Percentiles rank a stretch among this genome's conserved stretches.
Conservation (phyloP, 2,329 filamentous ascomycete species). For the Nemania diffusa region DNA sequence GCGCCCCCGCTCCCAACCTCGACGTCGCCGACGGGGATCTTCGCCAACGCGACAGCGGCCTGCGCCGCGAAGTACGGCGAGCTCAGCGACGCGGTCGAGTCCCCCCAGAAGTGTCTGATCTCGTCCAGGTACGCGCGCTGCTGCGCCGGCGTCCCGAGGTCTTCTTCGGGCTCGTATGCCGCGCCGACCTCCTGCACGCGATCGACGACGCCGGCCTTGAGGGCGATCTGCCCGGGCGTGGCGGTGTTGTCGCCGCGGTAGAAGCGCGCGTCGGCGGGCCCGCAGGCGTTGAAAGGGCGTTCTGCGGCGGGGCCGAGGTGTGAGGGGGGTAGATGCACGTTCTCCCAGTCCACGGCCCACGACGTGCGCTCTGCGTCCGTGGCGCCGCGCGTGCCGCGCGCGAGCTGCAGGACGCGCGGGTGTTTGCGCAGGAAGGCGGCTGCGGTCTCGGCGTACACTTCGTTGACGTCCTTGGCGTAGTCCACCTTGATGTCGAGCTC, state of each 20-base stretch:
- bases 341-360: conserved; percentile 41
- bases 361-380: conserved; percentile 22
- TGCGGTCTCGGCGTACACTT: conserved; percentile 34
- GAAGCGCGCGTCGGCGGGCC: conserved; percentile 37
- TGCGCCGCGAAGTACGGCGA: conserved; percentile 40
- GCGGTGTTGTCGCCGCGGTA: conserved; percentile 34
- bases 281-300: conserved; percentile 38
- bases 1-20: conserved; percentile 13
- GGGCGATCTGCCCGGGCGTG: conserved; percentile 16
- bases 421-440: conserved; percentile 32
- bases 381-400: conserved; percentile 13
- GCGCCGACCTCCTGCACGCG: conserved; percentile 30
- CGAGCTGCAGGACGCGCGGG: conserved; percentile 29
- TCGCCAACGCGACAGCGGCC: conserved; percentile 36
- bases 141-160: background rate
- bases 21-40: conserved; percentile 37
- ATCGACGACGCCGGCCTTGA: conserved; percentile 37
- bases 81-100: conserved; percentile 32
- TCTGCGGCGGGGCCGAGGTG: conserved; percentile 14
- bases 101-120: conserved; percentile 37
- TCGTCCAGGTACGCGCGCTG: conserved; percentile 32
- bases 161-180: conserved; percentile 15
- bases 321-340: conserved; percentile 29
- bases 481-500: conserved; percentile 27
- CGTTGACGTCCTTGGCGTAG: conserved; percentile 23